phyloP scores from a whole-genome alignment of 2,329 filamentous ascomycete species.

The Sporothrix variecibatus region DNA sequence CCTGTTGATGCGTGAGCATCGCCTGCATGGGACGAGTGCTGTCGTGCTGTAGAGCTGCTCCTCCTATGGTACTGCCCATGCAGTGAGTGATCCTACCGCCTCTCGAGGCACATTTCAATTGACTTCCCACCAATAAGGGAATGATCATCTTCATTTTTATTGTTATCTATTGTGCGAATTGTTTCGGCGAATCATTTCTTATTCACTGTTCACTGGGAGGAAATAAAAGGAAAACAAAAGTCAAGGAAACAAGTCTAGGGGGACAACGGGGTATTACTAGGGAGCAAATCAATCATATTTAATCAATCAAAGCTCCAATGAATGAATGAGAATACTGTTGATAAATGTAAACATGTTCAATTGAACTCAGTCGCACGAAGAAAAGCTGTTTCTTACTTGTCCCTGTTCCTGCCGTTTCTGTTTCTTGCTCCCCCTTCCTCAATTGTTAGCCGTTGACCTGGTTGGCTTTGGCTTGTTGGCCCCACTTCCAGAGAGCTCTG shows the following conservation, averaged over 20 bases:
- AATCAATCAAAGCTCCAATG: not conserved
- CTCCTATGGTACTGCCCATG: not conserved
- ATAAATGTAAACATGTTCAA: not conserved
- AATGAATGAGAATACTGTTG: no score
- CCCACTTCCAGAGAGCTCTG: slow-evolving; percentile 24
- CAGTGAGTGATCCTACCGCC: not conserved
- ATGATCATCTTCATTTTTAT: not conserved
- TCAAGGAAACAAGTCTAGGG: not conserved
- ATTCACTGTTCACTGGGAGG: not conserved
- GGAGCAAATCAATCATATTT: not conserved
- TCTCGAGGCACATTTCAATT: not conserved
- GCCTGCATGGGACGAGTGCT: not conserved
- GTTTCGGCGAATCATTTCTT: not conserved
- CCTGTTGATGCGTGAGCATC: not conserved
- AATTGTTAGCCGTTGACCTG: not conserved
- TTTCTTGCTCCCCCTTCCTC: not conserved
- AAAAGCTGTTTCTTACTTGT: not conserved
- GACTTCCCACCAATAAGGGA: not conserved
- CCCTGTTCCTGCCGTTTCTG: no score
- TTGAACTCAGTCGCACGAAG: not conserved
- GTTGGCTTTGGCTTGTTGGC: not conserved
- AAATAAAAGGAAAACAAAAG: not conserved
- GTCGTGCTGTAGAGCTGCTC: no score
- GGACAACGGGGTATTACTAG: not conserved
- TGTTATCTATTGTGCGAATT: not conserved